Evolutionary conservation across 2,329 filamentous ascomycete genomes (phyloP).

Genomic region (Diaporthe sp.): DNA sequence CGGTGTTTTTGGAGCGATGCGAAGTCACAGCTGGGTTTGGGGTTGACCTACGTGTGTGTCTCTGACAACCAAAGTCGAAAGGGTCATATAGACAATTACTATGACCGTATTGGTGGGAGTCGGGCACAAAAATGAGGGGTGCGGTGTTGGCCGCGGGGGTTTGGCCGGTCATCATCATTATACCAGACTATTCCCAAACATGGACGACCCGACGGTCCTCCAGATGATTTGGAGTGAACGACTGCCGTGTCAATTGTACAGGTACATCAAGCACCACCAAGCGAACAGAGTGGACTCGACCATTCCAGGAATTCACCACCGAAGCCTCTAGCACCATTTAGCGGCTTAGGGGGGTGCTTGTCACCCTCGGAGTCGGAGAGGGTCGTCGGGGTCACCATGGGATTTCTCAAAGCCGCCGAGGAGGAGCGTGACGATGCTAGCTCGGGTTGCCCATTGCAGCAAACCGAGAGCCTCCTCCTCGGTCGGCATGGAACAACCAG

Average conservation of each 20-base stretch:
- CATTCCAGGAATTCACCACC: too few relatives aligned
- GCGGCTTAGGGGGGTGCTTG: not conserved
- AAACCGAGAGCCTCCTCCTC: slow-evolving; percentile 7
- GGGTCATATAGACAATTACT: not conserved
- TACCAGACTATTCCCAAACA: slow-evolving; percentile 1
- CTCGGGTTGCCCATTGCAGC: slow-evolving; percentile 34
- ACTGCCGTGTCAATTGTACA: not conserved
- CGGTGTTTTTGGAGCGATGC: not conserved
- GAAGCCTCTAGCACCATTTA: not conserved
- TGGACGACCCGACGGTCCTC: not conserved
- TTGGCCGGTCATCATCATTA: not conserved
- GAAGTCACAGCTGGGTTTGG: not conserved
- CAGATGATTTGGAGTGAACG: not conserved
- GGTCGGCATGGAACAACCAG: not conserved
- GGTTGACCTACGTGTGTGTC: not conserved
- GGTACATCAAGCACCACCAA: not conserved
- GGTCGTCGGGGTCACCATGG: not conserved
- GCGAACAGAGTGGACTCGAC: not conserved
- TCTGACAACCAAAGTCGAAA: not conserved
- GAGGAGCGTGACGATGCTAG: not conserved
- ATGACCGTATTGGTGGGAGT: not conserved
- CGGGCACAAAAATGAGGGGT: not conserved
- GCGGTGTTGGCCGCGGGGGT: not conserved
- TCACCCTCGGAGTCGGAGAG: not conserved
- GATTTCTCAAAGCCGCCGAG: not conserved